Evolutionary conservation across 441 rosid species (phyloP), one percentile per base, ranked within the genome.

Genomic region (Viola pubescens): DNA sequence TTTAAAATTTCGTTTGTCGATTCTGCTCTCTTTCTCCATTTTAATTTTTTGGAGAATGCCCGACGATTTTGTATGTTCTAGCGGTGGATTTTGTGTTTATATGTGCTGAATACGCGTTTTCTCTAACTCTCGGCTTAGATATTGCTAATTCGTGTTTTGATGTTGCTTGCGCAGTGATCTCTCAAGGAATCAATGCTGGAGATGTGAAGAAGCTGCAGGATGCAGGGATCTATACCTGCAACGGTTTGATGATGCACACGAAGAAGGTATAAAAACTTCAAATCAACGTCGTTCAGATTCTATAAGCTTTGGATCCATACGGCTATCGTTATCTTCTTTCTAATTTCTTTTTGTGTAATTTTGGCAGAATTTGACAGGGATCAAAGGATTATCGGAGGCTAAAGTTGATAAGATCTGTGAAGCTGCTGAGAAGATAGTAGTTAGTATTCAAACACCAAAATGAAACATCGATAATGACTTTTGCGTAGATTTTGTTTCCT

Each of bases 351-450:
- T 46, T 46, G 50, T 61, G 13, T 39, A 5, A n/a, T 68, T 69
- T 69, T 53, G 55, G 63, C 81, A 88, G 97, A 66, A 82, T 69
- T 78, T 94, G 77, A 90, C 95, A n/a, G 95, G 96, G 44, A 85
- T 90, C 78, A 88, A 83, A 82, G 96, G 99, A 61, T 79, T 94
- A 75, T 88, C 97, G 3, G 90, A 86, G 77, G 96, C 95, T 55
- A 90, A 94, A 78, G 99, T 86, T 66, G 99, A 90, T 16, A 90
- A 90, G 75, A 94, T 94, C 66, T 94, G 96, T 51, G 96, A 90
- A 86, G 95, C 97, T 48, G 95, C 96, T 34, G 97, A 94, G 77
- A 91, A 90, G 68, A 70, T 88, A 75, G 96, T 94, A 88, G 96
- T 94, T 51, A 58, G 91, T 73, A 40, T 45, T 62, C 9, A 37